A percentile compares a stretch with the other conserved stretches of the same genome.
These are phyloP conservation scores for Colletotrichum abscissum DNA, from an alignment of 2,329 filamentous ascomycete species.

Conservation along the genomic window DNA sequence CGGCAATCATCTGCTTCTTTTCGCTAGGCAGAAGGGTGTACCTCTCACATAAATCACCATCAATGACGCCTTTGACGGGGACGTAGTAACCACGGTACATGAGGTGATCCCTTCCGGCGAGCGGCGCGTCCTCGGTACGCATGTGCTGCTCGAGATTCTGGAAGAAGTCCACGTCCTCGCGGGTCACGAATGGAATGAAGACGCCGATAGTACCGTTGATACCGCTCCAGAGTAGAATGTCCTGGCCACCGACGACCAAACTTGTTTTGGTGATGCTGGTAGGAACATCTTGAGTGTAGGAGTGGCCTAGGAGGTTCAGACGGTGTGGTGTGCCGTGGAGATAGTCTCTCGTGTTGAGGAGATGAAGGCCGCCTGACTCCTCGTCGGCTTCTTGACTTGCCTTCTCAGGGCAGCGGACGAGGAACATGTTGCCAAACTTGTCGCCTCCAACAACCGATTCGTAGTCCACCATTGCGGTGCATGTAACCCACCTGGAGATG, in stretches of 20 bases:
- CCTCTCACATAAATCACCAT: slow-evolving; percentile 95
- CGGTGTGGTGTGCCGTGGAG: slow-evolving; percentile 90
- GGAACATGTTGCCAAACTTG: slow-evolving; percentile 97
- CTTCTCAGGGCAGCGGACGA: slow-evolving; percentile 88
- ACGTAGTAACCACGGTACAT: slow-evolving; percentile 97
- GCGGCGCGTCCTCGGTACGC: slow-evolving; percentile 84
- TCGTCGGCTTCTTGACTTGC: slow-evolving; percentile 92
- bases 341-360: slow-evolving; percentile 91
- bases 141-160: slow-evolving; percentile 92
- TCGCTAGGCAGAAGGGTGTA: slow-evolving; percentile 87
- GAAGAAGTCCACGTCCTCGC: slow-evolving; percentile 98
- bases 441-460: slow-evolving; percentile 95
- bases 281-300: slow-evolving; percentile 91
- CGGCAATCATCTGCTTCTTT: slow-evolving; percentile 95
- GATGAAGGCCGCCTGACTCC: slow-evolving; percentile 87
- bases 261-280: slow-evolving; percentile 90
- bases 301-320: slow-evolving; percentile 86
- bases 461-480: slow-evolving; percentile 95
- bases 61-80: slow-evolving; percentile 95
- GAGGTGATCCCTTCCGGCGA: slow-evolving; percentile 93
- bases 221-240: slow-evolving; percentile 92
- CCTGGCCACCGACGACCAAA: slow-evolving; percentile 90
- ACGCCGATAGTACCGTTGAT: slow-evolving; percentile 95
- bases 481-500: slow-evolving; percentile 89
- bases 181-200: slow-evolving; percentile 88